Evolutionary conservation across 2,329 filamentous ascomycete genomes (phyloP).

Genomic region (Passalora sequoiae): DNA sequence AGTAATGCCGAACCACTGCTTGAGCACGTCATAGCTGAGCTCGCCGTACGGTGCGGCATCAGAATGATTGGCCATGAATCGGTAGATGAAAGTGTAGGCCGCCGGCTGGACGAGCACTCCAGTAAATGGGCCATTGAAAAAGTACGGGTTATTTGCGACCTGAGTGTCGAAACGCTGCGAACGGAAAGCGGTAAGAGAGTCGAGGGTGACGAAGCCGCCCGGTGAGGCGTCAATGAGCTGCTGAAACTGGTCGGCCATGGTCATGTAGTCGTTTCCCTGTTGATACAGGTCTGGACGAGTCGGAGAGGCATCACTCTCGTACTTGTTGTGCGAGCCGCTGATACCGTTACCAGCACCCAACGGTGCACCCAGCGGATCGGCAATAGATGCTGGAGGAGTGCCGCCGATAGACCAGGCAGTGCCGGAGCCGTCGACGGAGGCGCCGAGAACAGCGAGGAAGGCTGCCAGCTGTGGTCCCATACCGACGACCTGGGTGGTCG

Average conservation of each 20-base stretch:
- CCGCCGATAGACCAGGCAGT: slow-evolving; percentile 32
- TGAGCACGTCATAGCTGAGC: slow-evolving; percentile 31
- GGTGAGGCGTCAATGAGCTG: slow-evolving; percentile 25
- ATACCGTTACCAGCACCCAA: slow-evolving; percentile 19
- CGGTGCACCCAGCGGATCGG: slow-evolving; percentile 6
- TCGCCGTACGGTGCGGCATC: slow-evolving; percentile 30
- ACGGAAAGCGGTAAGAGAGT: slow-evolving; percentile 8
- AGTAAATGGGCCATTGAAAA: slow-evolving; percentile 19
- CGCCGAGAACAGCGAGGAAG: slow-evolving; percentile 32
- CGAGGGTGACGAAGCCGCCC: slow-evolving; percentile 10
- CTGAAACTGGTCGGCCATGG: slow-evolving; percentile 24
- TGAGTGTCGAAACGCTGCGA: slow-evolving; percentile 9
- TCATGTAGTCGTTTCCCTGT: slow-evolving; percentile 24
- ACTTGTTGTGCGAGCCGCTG: slow-evolving; percentile 25
- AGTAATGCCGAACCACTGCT: slow-evolving; percentile 18
- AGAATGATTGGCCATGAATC: slow-evolving; percentile 34
- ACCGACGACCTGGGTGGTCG: slow-evolving; percentile 30
- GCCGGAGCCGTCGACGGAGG: slow-evolving; percentile 30
- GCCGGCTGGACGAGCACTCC: slow-evolving; percentile 23
- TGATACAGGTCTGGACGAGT: slow-evolving; percentile 31
- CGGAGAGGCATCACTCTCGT: slow-evolving; percentile 21
- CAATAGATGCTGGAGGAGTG: slow-evolving; percentile 14
- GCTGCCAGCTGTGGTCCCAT: slow-evolving; percentile 32
- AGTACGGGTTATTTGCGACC: slow-evolving; percentile 15
- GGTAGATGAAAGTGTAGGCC: slow-evolving; percentile 29